Evolutionary conservation across 441 rosid genomes (phyloP).

Genomic region (Gossypium schwendimanii): DNA sequence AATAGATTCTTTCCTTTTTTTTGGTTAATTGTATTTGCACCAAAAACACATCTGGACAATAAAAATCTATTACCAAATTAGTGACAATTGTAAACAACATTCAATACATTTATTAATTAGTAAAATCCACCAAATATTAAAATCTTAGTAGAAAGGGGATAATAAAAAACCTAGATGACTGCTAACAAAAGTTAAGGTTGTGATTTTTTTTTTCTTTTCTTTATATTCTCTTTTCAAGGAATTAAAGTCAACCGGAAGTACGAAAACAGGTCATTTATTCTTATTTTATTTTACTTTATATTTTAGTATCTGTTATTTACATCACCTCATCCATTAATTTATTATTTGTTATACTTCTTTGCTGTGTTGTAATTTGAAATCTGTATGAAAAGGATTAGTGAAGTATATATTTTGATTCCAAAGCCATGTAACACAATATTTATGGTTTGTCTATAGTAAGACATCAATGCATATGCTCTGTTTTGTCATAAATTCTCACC

Average conservation of each 20-base stretch:
- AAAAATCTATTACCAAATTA: not conserved
- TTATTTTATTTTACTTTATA: not conserved
- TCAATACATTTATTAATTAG: not conserved
- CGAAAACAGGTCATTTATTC: not conserved
- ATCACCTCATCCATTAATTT: not conserved
- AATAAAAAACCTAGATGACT: not conserved
- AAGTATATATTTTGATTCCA: too few species aligned
- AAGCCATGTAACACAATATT: too few species aligned
- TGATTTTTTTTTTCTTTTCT: not conserved
- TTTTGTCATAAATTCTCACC: not conserved
- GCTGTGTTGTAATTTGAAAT: not conserved
- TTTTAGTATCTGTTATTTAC: not conserved
- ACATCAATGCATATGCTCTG: not conserved
- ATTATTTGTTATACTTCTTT: not conserved
- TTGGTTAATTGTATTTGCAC: not conserved
- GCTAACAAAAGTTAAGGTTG: not conserved
- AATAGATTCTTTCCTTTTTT: not conserved
- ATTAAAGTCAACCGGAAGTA: not conserved
- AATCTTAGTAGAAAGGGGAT: not conserved
- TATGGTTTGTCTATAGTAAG: too few species aligned
- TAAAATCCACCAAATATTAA: not conserved
- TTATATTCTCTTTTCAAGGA: not conserved
- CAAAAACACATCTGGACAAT: not conserved
- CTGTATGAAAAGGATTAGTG: not conserved
- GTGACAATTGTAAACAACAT: not conserved